phyloP scores from a whole-genome alignment of 2,329 filamentous ascomycete genomes.

The Clonostachys rhizophaga region DNA sequence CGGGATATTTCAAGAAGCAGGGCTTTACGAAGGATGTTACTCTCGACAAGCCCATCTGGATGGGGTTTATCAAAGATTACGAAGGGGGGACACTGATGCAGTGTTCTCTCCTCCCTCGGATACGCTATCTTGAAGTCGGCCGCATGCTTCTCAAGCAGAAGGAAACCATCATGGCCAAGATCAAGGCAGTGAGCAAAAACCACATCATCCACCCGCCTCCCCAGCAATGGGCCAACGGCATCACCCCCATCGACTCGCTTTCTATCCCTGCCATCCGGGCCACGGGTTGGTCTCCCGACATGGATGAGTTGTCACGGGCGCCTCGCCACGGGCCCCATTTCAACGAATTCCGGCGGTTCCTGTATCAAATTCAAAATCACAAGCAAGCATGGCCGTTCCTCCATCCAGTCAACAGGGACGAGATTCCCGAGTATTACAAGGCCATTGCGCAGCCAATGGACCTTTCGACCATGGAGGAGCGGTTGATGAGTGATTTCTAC shows the following conservation, averaged over 20 bases:
- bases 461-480: slow-evolving; percentile 68
- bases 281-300: slow-evolving; percentile 85
- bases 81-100: slow-evolving; percentile 96
- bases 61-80: slow-evolving; percentile 97
- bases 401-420: slow-evolving; percentile 69
- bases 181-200: slow-evolving; percentile 70
- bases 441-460: slow-evolving; percentile 78
- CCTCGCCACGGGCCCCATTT: slow-evolving; percentile 73
- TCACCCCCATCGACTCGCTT: slow-evolving; percentile 59
- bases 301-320: slow-evolving; percentile 76
- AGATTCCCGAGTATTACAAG: slow-evolving; percentile 74
- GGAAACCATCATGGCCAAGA: slow-evolving; percentile 83
- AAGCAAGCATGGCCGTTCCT: slow-evolving; percentile 70
- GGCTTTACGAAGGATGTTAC: slow-evolving; percentile 95
- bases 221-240: slow-evolving; percentile 61
- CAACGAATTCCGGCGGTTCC: slow-evolving; percentile 65
- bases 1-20: slow-evolving; percentile 96
- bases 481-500: slow-evolving; percentile 69
- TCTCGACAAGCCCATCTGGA: slow-evolving; percentile 81
- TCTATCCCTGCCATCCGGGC: slow-evolving; percentile 76
- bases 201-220: slow-evolving; percentile 66
- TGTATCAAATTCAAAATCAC: slow-evolving; percentile 72
- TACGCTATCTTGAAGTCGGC: slow-evolving; percentile 80
- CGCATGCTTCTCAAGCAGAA: slow-evolving; percentile 92
- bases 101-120: slow-evolving; percentile 84